These are phyloP conservation scores for Beta vulgaris DNA, from an alignment of 148 eudicot species.

Conservation along the genomic window DNA sequence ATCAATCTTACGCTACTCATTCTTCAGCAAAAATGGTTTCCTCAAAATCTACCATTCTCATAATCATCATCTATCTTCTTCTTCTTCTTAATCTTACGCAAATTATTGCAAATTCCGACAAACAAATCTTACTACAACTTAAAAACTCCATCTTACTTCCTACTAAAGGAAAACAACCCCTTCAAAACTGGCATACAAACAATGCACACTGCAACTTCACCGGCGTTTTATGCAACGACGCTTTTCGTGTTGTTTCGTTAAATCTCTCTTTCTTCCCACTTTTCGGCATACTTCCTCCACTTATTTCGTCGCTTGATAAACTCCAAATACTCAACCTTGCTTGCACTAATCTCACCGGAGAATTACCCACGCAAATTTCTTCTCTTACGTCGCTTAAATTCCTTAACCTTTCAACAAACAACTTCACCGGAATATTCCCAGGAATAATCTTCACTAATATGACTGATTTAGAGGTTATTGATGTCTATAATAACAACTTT, in stretches of 20 bases:
- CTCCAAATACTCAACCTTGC: constrained; percentile 47
- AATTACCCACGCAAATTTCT: constrained; percentile 40
- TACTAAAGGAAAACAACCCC: background rate
- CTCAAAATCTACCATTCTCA: too few species aligned
- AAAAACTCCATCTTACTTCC: constrained; percentile 49
- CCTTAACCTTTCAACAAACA: constrained; percentile 54
- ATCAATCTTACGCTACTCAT: too few species aligned
- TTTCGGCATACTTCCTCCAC: constrained; percentile 50
- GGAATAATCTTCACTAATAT: constrained; percentile 23
- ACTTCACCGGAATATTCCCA: constrained; percentile 42
- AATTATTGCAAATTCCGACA: too few species aligned
- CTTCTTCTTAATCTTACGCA: background rate
- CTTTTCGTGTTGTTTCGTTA: constrained; percentile 41
- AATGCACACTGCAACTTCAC: constrained; percentile 61
- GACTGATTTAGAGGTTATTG: constrained; percentile 41
- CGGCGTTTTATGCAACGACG: constrained; percentile 60
- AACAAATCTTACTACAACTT: constrained; percentile 39
- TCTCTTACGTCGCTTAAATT: constrained; percentile 32
- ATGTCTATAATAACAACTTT: constrained; percentile 69
- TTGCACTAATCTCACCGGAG: constrained; percentile 51
- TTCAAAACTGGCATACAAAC: constrained; percentile 47
- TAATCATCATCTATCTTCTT: background rate
- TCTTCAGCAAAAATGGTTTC: too few species aligned
- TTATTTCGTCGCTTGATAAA: constrained; percentile 40
- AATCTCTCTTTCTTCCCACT: constrained; percentile 38